These are phyloP conservation scores for Xanthoparmelia taractica DNA, from an alignment of 495 filamentous ascomycete species.

Conservation along the genomic window DNA sequence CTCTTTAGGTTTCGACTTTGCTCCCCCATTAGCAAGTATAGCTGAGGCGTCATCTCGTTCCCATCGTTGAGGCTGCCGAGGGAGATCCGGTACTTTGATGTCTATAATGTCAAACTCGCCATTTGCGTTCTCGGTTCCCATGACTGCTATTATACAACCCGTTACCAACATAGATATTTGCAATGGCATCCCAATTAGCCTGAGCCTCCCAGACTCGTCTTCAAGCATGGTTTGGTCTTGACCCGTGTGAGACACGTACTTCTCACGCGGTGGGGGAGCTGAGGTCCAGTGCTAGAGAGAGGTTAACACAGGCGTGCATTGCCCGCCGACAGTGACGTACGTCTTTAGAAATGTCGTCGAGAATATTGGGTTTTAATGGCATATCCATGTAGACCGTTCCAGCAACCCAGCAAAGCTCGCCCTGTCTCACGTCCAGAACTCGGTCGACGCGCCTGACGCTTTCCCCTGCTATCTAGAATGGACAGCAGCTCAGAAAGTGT, in stretches of 20 bases:
- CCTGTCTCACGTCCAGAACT: slow-evolving; percentile 92
- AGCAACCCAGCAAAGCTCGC: slow-evolving; percentile 88
- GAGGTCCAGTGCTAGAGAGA: slow-evolving; percentile 66
- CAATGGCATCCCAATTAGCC: slow-evolving; percentile 63
- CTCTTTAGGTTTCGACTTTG: slow-evolving; percentile 32
- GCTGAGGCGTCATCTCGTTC: slow-evolving; percentile 42
- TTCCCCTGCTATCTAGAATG: slow-evolving; percentile 63
- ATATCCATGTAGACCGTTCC: slow-evolving; percentile 97
- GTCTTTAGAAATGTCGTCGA: slow-evolving; percentile 91
- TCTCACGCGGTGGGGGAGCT: slow-evolving; percentile 69
- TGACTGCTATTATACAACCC: slow-evolving; percentile 79
- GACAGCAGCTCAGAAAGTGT: slow-evolving; percentile 12
- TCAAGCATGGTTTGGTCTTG: slow-evolving; percentile 75
- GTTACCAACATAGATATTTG: slow-evolving; percentile 67
- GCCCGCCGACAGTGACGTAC: slow-evolving; percentile 42
- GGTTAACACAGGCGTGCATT: slow-evolving; percentile 4
- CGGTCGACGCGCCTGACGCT: slow-evolving; percentile 65
- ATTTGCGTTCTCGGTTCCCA: slow-evolving; percentile 86
- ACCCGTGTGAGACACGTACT: slow-evolving; percentile 57
- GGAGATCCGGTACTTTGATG: slow-evolving; percentile 75
- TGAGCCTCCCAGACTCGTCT: slow-evolving; percentile 89
- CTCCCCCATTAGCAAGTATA: slow-evolving; percentile 36
- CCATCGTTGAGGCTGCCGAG: slow-evolving; percentile 75
- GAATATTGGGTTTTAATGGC: slow-evolving; percentile 91
- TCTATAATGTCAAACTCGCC: slow-evolving; percentile 92